Percentiles rank a stretch among this genome's conserved stretches.
Evolutionary conservation across 75 land plant species (phyloP).

Genomic region (Cupressus sempervirens): DNA sequence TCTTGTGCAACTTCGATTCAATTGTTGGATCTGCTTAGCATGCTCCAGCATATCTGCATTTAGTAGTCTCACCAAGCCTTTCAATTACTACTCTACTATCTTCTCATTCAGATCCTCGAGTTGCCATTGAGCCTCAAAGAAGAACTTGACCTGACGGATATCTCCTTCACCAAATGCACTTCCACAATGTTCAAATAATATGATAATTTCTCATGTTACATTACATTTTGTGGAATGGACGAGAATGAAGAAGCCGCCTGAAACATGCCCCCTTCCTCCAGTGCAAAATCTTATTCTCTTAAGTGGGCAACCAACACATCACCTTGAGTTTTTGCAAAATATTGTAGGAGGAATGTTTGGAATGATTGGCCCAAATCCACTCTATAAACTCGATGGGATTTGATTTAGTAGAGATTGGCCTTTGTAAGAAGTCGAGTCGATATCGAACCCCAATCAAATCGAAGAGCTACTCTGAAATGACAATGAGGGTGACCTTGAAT

Average conservation of each 20-base stretch:
- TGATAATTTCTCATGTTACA: constrained; percentile 85
- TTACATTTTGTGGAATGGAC: constrained; percentile 55
- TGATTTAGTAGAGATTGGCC: too few relatives aligned
- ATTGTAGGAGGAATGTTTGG: constrained; percentile 74
- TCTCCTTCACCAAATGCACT: constrained; percentile 92
- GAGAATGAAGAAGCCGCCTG: constrained; percentile 87
- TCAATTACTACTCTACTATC: constrained; percentile 76
- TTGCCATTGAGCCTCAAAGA: constrained; percentile 93
- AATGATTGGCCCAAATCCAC: constrained; percentile 74
- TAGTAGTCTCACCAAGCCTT: constrained; percentile 65
- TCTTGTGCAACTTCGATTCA: constrained; percentile 50
- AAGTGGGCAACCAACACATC: constrained; percentile 91
- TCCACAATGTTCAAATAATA: constrained; percentile 93
- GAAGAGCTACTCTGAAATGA: neutral
- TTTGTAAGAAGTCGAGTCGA: constrained; percentile 9
- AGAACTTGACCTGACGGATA: constrained; percentile 84
- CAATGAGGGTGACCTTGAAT: neutral
- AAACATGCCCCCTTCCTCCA: constrained; percentile 89
- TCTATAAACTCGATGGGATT: too few relatives aligned
- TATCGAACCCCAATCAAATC: constrained; percentile 4
- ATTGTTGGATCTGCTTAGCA: constrained; percentile 63
- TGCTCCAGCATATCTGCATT: constrained; percentile 71
- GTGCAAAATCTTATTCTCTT: constrained; percentile 85
- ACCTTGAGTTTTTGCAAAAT: constrained; percentile 63
- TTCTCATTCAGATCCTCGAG: constrained; percentile 73